Evolutionary conservation across 257 asterid species (phyloP).

Genomic region (Nyctanthes arbortristis): DNA sequence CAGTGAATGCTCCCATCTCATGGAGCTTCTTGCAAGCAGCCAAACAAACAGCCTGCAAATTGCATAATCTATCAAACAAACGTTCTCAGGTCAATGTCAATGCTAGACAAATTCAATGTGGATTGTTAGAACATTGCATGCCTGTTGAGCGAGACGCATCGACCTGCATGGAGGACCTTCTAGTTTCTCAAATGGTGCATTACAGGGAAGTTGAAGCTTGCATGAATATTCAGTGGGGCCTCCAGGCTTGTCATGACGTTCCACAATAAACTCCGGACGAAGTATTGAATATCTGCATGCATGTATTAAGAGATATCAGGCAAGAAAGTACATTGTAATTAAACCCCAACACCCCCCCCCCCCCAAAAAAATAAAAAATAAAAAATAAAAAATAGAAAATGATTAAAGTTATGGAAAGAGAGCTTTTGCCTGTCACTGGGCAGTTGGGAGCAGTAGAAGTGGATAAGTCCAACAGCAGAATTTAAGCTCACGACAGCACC

Average conservation of each 20-base stretch:
- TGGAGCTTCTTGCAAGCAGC: slow-evolving; percentile 99
- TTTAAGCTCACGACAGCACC: slow-evolving; percentile 99
- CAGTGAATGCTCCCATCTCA: slow-evolving; percentile 99
- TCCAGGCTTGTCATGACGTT: slow-evolving; percentile 79
- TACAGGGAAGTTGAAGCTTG: slow-evolving; percentile 98
- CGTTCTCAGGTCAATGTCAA: slow-evolving; percentile 8
- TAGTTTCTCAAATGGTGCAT: slow-evolving; percentile 93
- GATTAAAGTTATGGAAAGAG: slow-evolving; percentile 22
- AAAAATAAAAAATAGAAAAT: no score
- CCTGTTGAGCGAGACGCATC: slow-evolving; percentile 98
- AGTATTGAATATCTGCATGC: slow-evolving; percentile 85
- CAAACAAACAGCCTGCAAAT: slow-evolving; percentile 88
- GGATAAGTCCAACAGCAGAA: slow-evolving; percentile 97
- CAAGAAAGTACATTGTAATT: neutral
- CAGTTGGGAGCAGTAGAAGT: slow-evolving; percentile 95
- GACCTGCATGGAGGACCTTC: slow-evolving; percentile 96
- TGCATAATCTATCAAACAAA: slow-evolving; percentile 20
- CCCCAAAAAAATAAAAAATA: no score
- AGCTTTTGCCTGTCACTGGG: slow-evolving; percentile 88
- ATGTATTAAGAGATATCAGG: slow-evolving; percentile 1
- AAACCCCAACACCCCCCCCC: no score
- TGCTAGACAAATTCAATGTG: slow-evolving; percentile 10
- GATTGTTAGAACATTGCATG: slow-evolving; percentile 33
- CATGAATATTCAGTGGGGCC: slow-evolving; percentile 82
- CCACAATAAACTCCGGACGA: slow-evolving; percentile 94